Evolutionary conservation across 805 yeast species (phyloP), one percentile per base, ranked within the genome.

Genomic region (Pichia gijzeniarum): DNA sequence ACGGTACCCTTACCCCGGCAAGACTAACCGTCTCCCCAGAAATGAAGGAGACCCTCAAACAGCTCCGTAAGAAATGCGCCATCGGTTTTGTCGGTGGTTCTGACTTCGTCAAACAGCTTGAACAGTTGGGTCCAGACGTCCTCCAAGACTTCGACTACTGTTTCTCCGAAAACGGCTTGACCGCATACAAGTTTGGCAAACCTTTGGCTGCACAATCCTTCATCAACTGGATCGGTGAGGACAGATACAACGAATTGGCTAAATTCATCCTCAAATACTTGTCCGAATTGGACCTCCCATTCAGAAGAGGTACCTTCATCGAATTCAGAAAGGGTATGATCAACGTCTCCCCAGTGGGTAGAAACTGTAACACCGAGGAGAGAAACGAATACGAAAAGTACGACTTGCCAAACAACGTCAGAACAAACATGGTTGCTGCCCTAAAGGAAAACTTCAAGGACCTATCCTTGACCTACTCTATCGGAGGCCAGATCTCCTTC

Each of bases 281-380:
- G 57, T 67, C 96, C 44, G 84, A 84, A 38, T 66, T 93, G 45
- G 98, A 93, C 54, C 68, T 93, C 56, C 99, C 99, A 63, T 77
- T 85, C 66, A 88, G 97, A 81, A 88, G 97, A 76, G 99, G 99
- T 69, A 93, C 99, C 49, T 93, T 93, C 70, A 72, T 93, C 57
- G 99, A 93, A 76, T 93, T 93, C 79, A 87, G 99, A 80, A 93
- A 93, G 69, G 99, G 99, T 69, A 90, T 93, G 95, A 86, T 93
- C 70, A 93, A 93, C 71, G 88, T 93, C 53, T 89, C 97, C 14
- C 99, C 99, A 58, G 80, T 93, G 50, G 99, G 99, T 62, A 88
- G 99, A 80, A 93, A 93, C 67, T 98, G 98, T 51, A 82, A 95
- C 35, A 88, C 88, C 56, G 79, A 78, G 55, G 97, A 93, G 76